These are phyloP conservation scores for Populus hybrid DNA, from an alignment of 441 rosid genomes.

Conservation along the genomic window DNA sequence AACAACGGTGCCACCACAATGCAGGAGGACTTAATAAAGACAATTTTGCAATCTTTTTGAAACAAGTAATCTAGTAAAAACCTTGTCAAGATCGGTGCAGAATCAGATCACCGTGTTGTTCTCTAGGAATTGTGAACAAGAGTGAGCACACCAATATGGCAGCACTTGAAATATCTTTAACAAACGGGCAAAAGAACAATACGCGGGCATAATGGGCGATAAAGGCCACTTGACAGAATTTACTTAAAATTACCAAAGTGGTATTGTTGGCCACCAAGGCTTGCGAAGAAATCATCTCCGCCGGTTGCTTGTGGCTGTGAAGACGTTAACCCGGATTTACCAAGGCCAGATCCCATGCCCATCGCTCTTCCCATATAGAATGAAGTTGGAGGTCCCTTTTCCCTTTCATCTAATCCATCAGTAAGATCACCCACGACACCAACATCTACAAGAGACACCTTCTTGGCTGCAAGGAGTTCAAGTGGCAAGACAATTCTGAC, in stretches of 20 bases:
- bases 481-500: slow-evolving; percentile 1
- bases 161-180: not conserved
- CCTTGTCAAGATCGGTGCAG: slow-evolving; percentile 5
- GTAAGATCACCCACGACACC: slow-evolving; percentile 68
- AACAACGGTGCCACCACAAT: not conserved
- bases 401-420: slow-evolving; percentile 55
- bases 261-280: slow-evolving; percentile 56
- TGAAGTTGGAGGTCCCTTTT: slow-evolving; percentile 56
- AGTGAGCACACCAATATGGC: slow-evolving; percentile 16
- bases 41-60: not conserved
- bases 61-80: not conserved
- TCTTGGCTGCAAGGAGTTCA: slow-evolving; percentile 71
- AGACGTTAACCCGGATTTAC: slow-evolving; percentile 48
- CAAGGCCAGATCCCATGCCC: slow-evolving; percentile 82
- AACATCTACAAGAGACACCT: slow-evolving; percentile 77
- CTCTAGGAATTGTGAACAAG: slow-evolving; percentile 6
- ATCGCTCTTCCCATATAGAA: slow-evolving; percentile 83
- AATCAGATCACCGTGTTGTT: slow-evolving; percentile 1
- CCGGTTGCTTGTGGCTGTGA: slow-evolving; percentile 40
- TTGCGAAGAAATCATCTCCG: slow-evolving; percentile 69
- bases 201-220: slow-evolving; percentile 2
- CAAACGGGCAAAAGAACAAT: slow-evolving; percentile 25
- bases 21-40: not conserved
- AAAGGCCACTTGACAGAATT: slow-evolving; percentile 14
- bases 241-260: slow-evolving; percentile 63